Conservation (phyloP, 345 rosid genomes). For the Raphanus sativus region DNA sequence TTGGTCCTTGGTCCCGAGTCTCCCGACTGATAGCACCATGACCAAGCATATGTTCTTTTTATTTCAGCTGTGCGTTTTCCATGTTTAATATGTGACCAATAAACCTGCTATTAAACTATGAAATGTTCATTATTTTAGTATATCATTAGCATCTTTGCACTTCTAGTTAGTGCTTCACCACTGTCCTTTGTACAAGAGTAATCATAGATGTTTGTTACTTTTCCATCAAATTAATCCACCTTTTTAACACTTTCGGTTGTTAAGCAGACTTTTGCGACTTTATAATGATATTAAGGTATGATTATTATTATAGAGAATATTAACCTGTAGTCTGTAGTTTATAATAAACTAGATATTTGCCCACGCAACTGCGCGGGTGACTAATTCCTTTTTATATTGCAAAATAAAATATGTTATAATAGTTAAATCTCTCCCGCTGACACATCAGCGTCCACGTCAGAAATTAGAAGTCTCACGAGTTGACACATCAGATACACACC, state of each 20-base stretch:
- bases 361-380: no score
- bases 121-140: neutral
- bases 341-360: neutral
- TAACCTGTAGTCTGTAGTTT: neutral
- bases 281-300: neutral
- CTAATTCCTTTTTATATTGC: no score
- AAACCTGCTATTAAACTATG: neutral
- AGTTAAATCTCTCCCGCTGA: no score
- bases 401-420: no score
- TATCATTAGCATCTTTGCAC: neutral
- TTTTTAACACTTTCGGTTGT: slow-evolving; percentile 4
- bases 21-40: neutral
- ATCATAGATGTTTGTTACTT: slow-evolving; percentile 19
- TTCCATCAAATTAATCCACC: slow-evolving; percentile 9
- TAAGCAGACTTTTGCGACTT: slow-evolving; percentile 4
- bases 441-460: no score
- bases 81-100: neutral
- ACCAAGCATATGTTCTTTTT: neutral
- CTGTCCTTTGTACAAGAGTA: slow-evolving; percentile 15
- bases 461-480: no score
- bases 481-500: no score
- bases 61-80: neutral
- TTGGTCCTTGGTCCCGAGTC: neutral
- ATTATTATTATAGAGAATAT: neutral
- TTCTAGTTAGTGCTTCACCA: slow-evolving; percentile 9